Percentiles rank a stretch among this genome's conserved stretches.
Evolutionary conservation across 495 filamentous ascomycete species (phyloP).

Genomic region (Neurospora sp.): DNA sequence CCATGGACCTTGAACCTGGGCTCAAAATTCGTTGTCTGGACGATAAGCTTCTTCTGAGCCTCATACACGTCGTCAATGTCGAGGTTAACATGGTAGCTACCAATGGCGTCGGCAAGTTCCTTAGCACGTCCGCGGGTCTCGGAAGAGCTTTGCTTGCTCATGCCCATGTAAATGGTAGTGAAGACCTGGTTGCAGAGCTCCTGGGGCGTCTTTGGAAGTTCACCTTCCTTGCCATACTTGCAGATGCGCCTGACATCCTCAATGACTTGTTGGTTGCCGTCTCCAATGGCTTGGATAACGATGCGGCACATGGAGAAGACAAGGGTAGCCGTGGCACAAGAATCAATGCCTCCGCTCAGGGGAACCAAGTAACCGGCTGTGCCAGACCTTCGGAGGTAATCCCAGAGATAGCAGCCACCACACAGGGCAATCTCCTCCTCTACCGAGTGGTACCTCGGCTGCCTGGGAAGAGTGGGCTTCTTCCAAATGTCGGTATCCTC

Average conservation of each 20-base stretch:
- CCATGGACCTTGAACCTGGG: constrained; percentile 47
- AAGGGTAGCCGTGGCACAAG: constrained; percentile 47
- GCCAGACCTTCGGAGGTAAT: constrained; percentile 62
- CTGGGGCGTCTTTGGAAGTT: constrained; percentile 47
- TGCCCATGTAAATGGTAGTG: constrained; percentile 77
- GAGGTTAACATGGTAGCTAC: constrained; percentile 62
- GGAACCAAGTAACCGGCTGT: constrained; percentile 50
- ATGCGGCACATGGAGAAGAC: constrained; percentile 72
- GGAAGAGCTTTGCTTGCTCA: constrained; percentile 51
- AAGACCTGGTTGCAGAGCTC: constrained; percentile 57
- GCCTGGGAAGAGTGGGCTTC: constrained; percentile 21
- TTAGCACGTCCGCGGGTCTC: constrained; percentile 67
- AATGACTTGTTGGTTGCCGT: constrained; percentile 55
- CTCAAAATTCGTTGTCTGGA: constrained; percentile 26
- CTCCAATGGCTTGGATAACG: constrained; percentile 53
- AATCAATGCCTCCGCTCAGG: constrained; percentile 67
- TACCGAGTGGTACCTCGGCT: constrained; percentile 45
- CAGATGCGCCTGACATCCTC: constrained; percentile 55
- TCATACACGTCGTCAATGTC: constrained; percentile 59
- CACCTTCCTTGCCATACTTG: constrained; percentile 39
- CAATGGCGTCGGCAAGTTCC: constrained; percentile 58
- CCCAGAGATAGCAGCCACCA: constrained; percentile 72
- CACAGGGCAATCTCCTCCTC: constrained; percentile 71
- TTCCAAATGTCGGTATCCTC: constrained; percentile 20
- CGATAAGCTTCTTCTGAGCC: constrained; percentile 26